Evolutionary conservation across 2,329 filamentous ascomycete genomes (phyloP), one percentile per base, ranked within the genome.

Genomic region (Nemania bipapillata): DNA sequence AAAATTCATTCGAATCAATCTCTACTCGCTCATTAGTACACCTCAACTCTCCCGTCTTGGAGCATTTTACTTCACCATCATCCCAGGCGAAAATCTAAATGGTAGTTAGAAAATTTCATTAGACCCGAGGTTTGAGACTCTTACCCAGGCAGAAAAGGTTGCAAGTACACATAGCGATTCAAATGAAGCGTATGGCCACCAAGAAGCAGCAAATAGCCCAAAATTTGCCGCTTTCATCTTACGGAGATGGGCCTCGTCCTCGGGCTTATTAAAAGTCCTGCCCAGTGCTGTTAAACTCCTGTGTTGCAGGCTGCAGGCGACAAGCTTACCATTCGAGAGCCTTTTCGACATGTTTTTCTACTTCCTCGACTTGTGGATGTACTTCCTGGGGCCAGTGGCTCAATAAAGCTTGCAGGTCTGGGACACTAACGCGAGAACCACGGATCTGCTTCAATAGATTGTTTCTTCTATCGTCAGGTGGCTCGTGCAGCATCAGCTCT

Each of bases 161-260:
- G 63, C 58, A 6, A 26, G 22, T 20, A 35, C 45, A 17, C 42
- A 42, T 9, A 66, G 53, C 7, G 37, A 22, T 15, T 70, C 67
- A 11, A 40, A 61, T 8, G 47, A 28, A 17, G 59, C 63, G 26
- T 45, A 61, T 28, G 63, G 37, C 55, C 50, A 70, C 67, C 67
- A 66, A 2, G 50, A 56, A 15, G 63, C 59, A 20, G 30, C 40
- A 17, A 70, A 61, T 2, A 45, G 26, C 1, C 40, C 59, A 37
- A 70, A 11, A 1, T 53, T 20, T 3, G 58, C 58, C 6, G 47
- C 47, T 30, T 66, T 64, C 24, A 66, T 54, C 26, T 59, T 64
- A 15, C 40, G 54, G 15, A 70, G 42, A 15, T 63, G 63, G 1
- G 15, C 3, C 9, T 45, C 50, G 49, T 66, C 63, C 5, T 57